Evolutionary conservation across 2,329 filamentous ascomycete species (phyloP).

Genomic region (Pseudogymnoascus sp.): DNA sequence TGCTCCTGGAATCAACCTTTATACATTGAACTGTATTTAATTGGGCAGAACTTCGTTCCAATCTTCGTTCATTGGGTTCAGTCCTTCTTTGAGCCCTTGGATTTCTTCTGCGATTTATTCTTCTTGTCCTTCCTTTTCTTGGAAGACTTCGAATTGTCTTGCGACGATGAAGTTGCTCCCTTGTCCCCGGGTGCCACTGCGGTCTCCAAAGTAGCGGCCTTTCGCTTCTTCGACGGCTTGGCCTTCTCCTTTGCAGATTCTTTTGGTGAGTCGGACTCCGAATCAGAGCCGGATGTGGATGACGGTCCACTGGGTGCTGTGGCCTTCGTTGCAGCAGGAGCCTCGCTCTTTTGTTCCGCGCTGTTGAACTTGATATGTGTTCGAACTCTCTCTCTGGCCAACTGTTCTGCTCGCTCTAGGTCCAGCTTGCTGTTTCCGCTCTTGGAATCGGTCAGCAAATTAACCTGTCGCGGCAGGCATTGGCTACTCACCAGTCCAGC

Average conservation of each 20-base stretch:
- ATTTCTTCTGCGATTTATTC: constrained; percentile 23
- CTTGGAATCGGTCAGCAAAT: constrained; percentile 18
- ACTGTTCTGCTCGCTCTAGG: constrained; percentile 38
- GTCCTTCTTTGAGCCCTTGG: constrained; percentile 25
- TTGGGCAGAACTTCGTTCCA: neutral
- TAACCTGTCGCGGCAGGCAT: neutral
- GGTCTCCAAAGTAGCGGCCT: constrained; percentile 14
- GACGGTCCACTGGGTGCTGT: neutral
- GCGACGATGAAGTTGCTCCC: constrained; percentile 14
- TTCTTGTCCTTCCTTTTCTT: constrained; percentile 26
- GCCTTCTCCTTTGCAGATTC: constrained; percentile 8
- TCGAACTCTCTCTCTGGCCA: constrained; percentile 41
- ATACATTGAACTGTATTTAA: neutral
- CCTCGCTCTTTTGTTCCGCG: constrained; percentile 20
- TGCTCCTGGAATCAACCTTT: neutral
- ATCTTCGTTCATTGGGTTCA: neutral
- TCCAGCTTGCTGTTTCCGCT: constrained; percentile 41
- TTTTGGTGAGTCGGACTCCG: neutral
- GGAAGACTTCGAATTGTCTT: constrained; percentile 10
- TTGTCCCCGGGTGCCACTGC: neutral
- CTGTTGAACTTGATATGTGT: constrained; percentile 37
- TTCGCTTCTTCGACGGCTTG: constrained; percentile 17
- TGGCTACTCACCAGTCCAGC: constrained; percentile 58
- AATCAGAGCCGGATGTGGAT: neutral
- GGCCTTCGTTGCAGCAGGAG: constrained; percentile 9